Base-by-base conservation (phyloP, 129 eudicot genomes). In the Tagetes erecta region DNA sequence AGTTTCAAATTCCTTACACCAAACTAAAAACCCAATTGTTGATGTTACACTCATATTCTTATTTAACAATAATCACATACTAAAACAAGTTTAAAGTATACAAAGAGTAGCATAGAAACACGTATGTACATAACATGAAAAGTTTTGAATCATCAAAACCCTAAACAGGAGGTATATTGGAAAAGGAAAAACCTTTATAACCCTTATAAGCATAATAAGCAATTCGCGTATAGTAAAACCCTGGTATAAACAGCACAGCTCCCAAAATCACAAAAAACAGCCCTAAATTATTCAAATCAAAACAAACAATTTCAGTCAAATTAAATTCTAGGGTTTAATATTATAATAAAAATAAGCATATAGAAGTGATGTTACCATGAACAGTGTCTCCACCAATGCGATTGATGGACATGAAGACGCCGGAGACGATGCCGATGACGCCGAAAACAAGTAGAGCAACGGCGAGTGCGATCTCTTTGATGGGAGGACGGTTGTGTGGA, bases 121-220 rank as follows among this genome's bases (percentile, higher is more conserved):
- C 27, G 27, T 20, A 20, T 20, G 27, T 20, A 20, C 27, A 20
- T 20, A 20, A 20, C 27, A 20, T 20, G 27, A 20, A 20, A 20
- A 20, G 27, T 20, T 20, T 20, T 20, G 27, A 20, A 20, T 20
- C 27, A 20, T 20, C 27, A 20, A 50, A 44, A 70, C 57, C 76
- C 80, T 85, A 91, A 52, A 91, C 95, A 57, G 89, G 83, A 4
- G 95, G 97, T 40, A 91, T 91, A 67, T 86, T 88, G 73, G 97
- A 75, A 64, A 91, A 91, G 14, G 97, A 87, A 80, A 91, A 88
- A 34, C 97, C 97, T 84, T 91, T 83, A 82, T 91, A 91, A 11
- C 95, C 97, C 84, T 91, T 91, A 80, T 87, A 91, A 0, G 95
- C 97, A 63, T 91, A 91, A 77, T 88, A 88, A 11, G 95, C 97